Percentiles rank a stretch among this genome's conserved stretches.
Conservation (phyloP, 73 alveolate genomes). For the Paramecium caudatum region DNA sequence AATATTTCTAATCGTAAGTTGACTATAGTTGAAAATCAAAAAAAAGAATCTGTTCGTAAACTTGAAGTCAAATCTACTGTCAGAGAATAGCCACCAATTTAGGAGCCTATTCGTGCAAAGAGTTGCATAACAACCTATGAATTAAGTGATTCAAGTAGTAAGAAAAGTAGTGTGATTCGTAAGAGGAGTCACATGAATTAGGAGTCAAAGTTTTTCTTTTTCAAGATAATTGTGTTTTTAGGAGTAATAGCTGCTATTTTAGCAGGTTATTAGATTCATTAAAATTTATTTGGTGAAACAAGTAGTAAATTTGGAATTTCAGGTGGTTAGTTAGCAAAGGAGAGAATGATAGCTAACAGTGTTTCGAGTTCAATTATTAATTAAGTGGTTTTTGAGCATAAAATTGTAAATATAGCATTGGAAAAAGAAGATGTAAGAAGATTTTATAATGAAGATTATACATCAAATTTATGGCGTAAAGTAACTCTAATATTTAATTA, state of each 20-base stretch:
- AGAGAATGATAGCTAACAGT: slow-evolving; percentile 4
- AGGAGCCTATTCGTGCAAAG: too few relatives aligned
- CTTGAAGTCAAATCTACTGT: too few relatives aligned
- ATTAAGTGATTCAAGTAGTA: too few relatives aligned
- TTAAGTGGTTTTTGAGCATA: neutral
- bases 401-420: neutral
- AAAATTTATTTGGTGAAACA: too few relatives aligned
- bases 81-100: too few relatives aligned
- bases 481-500: neutral
- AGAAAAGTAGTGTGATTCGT: too few relatives aligned
- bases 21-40: too few relatives aligned
- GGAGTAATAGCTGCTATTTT: neutral
- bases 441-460: neutral
- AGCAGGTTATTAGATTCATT: neutral
- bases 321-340: neutral
- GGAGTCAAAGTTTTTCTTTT: neutral
- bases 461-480: neutral
- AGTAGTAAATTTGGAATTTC: too few relatives aligned
- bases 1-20: neutral
- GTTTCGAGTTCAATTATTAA: neutral
- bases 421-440: neutral
- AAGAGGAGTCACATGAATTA: too few relatives aligned
- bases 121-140: too few relatives aligned
- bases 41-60: too few relatives aligned
- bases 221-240: neutral